Evolutionary conservation across 805 yeast genomes (phyloP).

Genomic region (Kuraishia capsulata): DNA sequence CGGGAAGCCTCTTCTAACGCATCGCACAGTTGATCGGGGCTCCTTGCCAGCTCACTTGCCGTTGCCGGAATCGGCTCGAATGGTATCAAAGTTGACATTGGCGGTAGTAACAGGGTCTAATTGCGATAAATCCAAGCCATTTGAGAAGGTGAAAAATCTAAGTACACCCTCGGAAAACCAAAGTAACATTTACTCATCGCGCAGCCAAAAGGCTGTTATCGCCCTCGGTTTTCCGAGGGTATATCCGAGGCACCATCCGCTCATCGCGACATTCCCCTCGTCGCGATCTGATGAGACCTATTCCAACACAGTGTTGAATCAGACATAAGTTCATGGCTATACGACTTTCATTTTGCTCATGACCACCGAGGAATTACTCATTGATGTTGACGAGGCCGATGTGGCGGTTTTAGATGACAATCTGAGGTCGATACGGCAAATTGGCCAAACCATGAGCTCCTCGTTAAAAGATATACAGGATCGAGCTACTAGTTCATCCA

Average conservation of each 20-base stretch:
- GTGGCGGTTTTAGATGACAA: constrained; percentile 75
- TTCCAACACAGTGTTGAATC: not conserved
- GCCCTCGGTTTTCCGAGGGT: no score
- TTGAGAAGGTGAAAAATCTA: no score
- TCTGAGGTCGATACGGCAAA: constrained; percentile 44
- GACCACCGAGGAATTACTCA: constrained; percentile 2
- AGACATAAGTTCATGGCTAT: not conserved
- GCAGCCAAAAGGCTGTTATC: no score
- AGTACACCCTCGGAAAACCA: no score
- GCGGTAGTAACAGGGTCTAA: not conserved
- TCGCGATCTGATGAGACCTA: not conserved
- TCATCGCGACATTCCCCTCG: not conserved
- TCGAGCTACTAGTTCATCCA: constrained; percentile 47
- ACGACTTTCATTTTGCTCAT: no score
- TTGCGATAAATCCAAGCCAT: not conserved
- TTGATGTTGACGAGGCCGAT: constrained; percentile 75
- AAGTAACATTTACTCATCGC: no score
- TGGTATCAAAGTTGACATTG: not conserved
- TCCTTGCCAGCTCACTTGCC: no score
- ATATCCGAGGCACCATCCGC: no score
- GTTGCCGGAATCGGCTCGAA: not conserved
- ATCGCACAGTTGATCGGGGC: not conserved
- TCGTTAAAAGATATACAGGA: constrained; percentile 46
- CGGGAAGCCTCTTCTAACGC: not conserved
- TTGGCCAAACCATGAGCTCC: constrained; percentile 44